phyloP scores from a whole-genome alignment of 306 rosid genomes.

The apple (Malus domestica) region ASM211411v1 NC_041791.1:27450501-27451000 shows the following conservation, averaged over 20 bases:
- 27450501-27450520: neutral
- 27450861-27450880: neutral
- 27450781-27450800: neutral
- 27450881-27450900: neutral
- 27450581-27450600: conserved; percentile 48
- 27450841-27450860: neutral
- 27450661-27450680: conserved; percentile 32
- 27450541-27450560: conserved; percentile 23
- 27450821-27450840: neutral
- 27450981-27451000: neutral
- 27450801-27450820: neutral
- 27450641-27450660: conserved; percentile 39
- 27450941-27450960: neutral
- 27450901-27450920: neutral
- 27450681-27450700: conserved; percentile 10
- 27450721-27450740: conserved; percentile 7
- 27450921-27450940: conserved; percentile 3
- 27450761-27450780: neutral
- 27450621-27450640: conserved; percentile 24
- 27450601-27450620: conserved; percentile 46
- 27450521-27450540: neutral
- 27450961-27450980: conserved; percentile 3
- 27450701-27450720: conserved; percentile 29
- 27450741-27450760: conserved; percentile 19
- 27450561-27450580: conserved; percentile 58